A percentile compares a stretch with the other conserved stretches of the same genome.
These are phyloP conservation scores for Wallemia mellicola DNA, from an alignment of 1,284 basidiomycete genomes.

Conservation along the genomic window DNA sequence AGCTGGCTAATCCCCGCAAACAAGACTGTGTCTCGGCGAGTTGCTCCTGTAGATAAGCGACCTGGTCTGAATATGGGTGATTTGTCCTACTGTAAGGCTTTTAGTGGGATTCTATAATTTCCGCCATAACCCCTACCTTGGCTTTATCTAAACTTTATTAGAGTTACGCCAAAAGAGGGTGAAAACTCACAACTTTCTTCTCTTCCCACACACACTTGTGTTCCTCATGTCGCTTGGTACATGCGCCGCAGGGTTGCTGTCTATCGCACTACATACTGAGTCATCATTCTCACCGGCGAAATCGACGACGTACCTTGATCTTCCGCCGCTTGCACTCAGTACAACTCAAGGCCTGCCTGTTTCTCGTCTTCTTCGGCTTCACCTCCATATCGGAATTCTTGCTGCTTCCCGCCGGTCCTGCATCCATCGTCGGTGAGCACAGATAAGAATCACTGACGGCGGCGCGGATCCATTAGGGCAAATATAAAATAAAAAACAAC, in stretches of 20 bases:
- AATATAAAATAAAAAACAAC: no score
- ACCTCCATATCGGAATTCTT: no score
- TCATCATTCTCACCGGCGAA: background rate
- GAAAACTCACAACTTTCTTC: background rate
- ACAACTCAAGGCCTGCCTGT: background rate
- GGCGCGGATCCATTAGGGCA: no score
- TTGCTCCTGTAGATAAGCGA: background rate
- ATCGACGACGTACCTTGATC: background rate
- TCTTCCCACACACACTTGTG: background rate
- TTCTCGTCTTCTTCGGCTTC: background rate
- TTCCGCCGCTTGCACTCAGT: slow-evolving; percentile 1
- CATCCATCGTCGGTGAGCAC: background rate
- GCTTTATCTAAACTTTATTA: background rate
- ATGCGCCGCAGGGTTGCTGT: background rate
- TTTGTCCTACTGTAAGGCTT: background rate
- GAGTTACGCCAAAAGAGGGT: background rate
- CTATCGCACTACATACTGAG: background rate
- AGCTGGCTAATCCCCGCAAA: background rate
- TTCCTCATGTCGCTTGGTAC: background rate
- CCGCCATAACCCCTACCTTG: no score
- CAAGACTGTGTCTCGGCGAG: background rate
- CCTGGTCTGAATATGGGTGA: background rate
- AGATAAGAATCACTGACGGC: background rate
- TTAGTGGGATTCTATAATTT: no score
- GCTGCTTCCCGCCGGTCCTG: background rate